phyloP scores from a whole-genome alignment of 2,329 filamentous ascomycete genomes.

The Aphanoascus verrucosus region DNA sequence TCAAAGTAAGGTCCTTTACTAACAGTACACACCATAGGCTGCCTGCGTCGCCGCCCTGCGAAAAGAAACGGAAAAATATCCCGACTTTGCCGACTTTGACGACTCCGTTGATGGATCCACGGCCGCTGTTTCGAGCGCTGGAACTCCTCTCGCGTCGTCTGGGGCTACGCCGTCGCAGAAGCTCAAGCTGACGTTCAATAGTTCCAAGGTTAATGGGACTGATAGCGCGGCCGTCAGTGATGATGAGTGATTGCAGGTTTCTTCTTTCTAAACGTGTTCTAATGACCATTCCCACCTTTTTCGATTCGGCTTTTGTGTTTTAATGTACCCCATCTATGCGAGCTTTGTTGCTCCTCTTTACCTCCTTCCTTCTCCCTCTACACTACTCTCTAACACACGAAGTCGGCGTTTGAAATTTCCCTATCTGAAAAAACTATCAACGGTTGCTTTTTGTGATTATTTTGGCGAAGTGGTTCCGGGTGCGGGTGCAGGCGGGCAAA shows the following conservation, averaged over 20 bases:
- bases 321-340: not conserved
- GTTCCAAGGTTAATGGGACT: conserved; percentile 23
- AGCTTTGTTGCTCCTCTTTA: not conserved
- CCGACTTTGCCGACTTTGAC: conserved; percentile 49
- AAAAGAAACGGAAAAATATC: conserved; percentile 45
- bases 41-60: conserved; percentile 44
- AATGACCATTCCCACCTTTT: not conserved
- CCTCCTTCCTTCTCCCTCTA: not conserved
- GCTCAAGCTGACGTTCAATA: conserved; percentile 56
- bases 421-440: not conserved
- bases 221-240: conserved; percentile 27
- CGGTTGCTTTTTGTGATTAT: not conserved
- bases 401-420: not conserved
- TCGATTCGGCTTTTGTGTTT: not conserved
- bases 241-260: conserved; percentile 22
- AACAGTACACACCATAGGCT: conserved; percentile 28
- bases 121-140: conserved; percentile 37
- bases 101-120: conserved; percentile 40
- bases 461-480: conserved; percentile 1
- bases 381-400: not conserved
- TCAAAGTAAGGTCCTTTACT: no score
- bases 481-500: not conserved
- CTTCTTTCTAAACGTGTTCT: not conserved
- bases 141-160: conserved; percentile 53
- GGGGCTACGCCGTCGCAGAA: conserved; percentile 43